Evolutionary conservation across 106 monocot species (phyloP), one percentile per base, ranked within the genome.

Genomic region (Dioscorea alata): DNA sequence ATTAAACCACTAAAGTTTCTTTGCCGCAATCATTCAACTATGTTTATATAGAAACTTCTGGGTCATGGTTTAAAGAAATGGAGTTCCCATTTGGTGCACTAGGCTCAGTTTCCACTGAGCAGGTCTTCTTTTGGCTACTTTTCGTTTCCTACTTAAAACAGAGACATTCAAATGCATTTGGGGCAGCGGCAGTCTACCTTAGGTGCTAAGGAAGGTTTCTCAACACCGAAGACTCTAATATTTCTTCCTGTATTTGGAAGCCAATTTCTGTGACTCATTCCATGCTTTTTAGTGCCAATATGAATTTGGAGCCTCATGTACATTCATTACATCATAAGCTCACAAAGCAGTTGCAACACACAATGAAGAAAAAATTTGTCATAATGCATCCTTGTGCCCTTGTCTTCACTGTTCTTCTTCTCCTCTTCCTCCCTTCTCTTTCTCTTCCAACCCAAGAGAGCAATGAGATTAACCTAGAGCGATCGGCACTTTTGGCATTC

Each of bases 401-500:
- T 34, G 5, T 67, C 59, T 23, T 66, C 28, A 23, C 50, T 53
- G 33, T 50, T 48, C 21, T 69, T 32, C 56, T 64, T 22, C 14
- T 64, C 60, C 49, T 75, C 51, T 50, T 66, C 57, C 50, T 66
- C 53, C 33, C 31, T 48, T 59, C 59, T 24, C 7, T 49, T 50
- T 59, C 53, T 23, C 71, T 31, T 42, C 68, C 69, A 18, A 65
- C 19, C 50, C n/a, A 34, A 53, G 22, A 14, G 50, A 56, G 23
- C 50, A 32, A 64, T 34, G 69, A 49, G 7, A 80, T 70, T 16
- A 65, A 5, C 7, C 4, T 16, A n/a, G 81, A 82, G 33, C 49
- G 35, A 59, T 28, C 34, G 14, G 76, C 76, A 14, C 76, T 82
- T 32, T 64, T 76, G 49, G 68, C 61, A 69, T 76, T 35, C 73